Evolutionary conservation across 805 yeast genomes (phyloP).

Genomic region (Wickerhamomyces alni): DNA sequence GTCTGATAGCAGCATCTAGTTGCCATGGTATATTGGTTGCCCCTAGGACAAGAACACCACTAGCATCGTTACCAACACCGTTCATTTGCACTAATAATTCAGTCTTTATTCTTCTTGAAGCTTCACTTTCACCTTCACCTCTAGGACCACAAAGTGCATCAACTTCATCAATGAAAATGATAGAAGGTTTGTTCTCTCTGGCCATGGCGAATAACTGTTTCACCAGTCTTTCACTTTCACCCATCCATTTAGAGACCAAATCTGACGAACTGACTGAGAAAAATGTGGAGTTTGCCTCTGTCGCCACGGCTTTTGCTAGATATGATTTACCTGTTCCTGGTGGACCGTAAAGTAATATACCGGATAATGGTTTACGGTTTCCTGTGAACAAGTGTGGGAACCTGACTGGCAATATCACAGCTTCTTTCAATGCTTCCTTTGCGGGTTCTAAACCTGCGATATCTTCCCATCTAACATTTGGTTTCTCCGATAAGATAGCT

Average conservation of each 20-base stretch:
- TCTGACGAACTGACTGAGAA: slow-evolving; percentile 96
- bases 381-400: slow-evolving; percentile 96
- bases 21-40: slow-evolving; percentile 99
- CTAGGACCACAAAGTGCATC: slow-evolving; percentile 97
- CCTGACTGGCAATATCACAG: slow-evolving; percentile 92
- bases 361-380: slow-evolving; percentile 86
- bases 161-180: slow-evolving; percentile 95
- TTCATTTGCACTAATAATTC: slow-evolving; percentile 97
- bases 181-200: slow-evolving; percentile 90
- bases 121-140: slow-evolving; percentile 97
- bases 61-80: slow-evolving; percentile 94
- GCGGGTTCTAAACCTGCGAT: slow-evolving; percentile 95
- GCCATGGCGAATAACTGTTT: slow-evolving; percentile 95
- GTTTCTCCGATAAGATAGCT: slow-evolving; percentile 86
- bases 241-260: slow-evolving; percentile 98
- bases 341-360: slow-evolving; percentile 83
- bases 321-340: slow-evolving; percentile 99
- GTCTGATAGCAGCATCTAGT: slow-evolving; percentile 92
- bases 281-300: slow-evolving; percentile 95
- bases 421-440: slow-evolving; percentile 94
- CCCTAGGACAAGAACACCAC: slow-evolving; percentile 90
- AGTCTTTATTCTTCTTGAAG: slow-evolving; percentile 91
- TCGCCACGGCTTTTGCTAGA: slow-evolving; percentile 96
- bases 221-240: slow-evolving; percentile 93
- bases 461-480: slow-evolving; percentile 91